These are phyloP conservation scores for Cyclocybe cylindracea DNA, from an alignment of 768 basidiomycete genomes.

Conservation along the genomic window DNA sequence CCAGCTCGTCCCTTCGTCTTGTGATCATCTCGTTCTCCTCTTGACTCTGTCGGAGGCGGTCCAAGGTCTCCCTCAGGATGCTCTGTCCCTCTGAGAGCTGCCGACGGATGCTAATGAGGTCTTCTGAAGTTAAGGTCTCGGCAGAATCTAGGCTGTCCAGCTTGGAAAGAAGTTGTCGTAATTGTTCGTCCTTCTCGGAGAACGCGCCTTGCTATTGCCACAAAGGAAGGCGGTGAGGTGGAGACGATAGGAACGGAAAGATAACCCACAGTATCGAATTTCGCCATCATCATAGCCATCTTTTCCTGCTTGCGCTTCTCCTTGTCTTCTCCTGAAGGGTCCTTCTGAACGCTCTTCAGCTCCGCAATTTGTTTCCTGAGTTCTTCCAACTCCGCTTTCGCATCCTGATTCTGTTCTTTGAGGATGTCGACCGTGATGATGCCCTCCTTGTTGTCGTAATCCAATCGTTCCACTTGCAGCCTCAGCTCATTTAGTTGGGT, in stretches of 20 bases:
- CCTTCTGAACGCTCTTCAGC: conserved; percentile 79
- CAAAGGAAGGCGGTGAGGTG: conserved; percentile 10
- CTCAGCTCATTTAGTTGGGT: conserved; percentile 91
- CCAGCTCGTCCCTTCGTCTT: conserved; percentile 85
- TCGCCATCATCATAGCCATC: conserved; percentile 99
- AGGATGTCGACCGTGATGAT: conserved; percentile 91
- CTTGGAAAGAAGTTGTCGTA: conserved; percentile 81
- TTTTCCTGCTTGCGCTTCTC: conserved; percentile 99
- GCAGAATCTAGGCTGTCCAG: conserved; percentile 71
- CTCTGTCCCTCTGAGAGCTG: conserved; percentile 90
- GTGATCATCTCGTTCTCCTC: conserved; percentile 89
- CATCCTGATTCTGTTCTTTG: conserved; percentile 90
- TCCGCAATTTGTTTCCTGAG: conserved; percentile 79
- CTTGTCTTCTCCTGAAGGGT: conserved; percentile 90
- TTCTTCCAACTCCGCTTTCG: conserved; percentile 87
- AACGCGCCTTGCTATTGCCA: conserved; percentile 79
- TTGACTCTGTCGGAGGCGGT: conserved; percentile 84
- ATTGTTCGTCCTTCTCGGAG: conserved; percentile 94
- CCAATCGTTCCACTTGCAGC: conserved; percentile 86
- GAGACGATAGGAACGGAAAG: not conserved
- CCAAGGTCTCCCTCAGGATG: conserved; percentile 84
- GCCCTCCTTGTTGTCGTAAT: conserved; percentile 96
- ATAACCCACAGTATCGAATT: conserved; percentile 85
- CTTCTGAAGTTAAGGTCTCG: conserved; percentile 67
- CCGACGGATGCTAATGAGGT: conserved; percentile 78